Percentiles rank a stretch among this genome's conserved stretches.
phyloP scores from a whole-genome alignment of 352 stramenopile genomes.

The Pythium sukuiense region DNA sequence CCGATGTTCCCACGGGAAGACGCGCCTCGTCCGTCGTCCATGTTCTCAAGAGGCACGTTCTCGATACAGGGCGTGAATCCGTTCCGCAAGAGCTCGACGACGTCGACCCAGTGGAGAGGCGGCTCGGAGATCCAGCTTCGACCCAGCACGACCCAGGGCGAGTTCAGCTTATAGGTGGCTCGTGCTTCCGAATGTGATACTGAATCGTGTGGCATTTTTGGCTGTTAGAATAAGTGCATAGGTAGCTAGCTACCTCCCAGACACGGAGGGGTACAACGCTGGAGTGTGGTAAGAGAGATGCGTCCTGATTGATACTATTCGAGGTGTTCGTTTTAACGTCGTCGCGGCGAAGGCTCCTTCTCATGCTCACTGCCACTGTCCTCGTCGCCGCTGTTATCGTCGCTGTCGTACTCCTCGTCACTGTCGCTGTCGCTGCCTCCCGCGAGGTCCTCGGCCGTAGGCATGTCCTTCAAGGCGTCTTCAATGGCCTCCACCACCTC shows the following conservation, averaged over 20 bases:
- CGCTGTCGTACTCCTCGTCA: conserved; percentile 8
- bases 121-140: conserved; percentile 10
- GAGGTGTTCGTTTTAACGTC: background rate
- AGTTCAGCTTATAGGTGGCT: conserved; percentile 13
- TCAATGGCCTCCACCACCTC: conserved; percentile 68
- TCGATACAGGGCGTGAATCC: conserved; percentile 6
- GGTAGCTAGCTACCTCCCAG: background rate
- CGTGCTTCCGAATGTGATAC: background rate
- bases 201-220: background rate
- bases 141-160: conserved; percentile 3
- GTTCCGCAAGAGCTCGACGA: conserved; percentile 14
- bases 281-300: background rate
- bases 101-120: background rate
- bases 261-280: no score
- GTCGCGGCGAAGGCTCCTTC: background rate
- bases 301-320: background rate
- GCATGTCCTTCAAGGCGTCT: conserved; percentile 52
- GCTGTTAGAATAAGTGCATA: background rate
- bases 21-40: conserved; percentile 16
- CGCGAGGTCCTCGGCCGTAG: conserved; percentile 17
- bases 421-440: conserved; percentile 9
- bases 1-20: conserved; percentile 21
- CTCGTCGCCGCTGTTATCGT: conserved; percentile 5
- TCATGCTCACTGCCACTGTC: conserved; percentile 11
- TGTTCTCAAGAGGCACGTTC: conserved; percentile 19